Base-by-base conservation (phyloP, 2,329 filamentous ascomycete genomes). In the Xylariaceae sp. region DNA sequence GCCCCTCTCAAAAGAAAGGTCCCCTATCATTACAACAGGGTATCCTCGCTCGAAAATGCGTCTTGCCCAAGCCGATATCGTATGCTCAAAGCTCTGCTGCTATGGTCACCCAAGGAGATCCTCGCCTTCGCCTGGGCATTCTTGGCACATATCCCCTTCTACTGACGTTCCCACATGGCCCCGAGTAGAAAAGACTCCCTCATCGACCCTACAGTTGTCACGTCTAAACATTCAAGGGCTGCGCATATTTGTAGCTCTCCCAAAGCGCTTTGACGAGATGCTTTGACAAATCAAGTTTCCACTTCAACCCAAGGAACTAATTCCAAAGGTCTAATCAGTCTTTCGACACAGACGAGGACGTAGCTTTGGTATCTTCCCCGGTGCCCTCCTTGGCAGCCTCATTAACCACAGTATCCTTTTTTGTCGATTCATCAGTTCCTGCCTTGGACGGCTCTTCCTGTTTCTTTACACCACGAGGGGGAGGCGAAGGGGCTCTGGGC, bases 401-500 rank as follows among this genome's bases (percentile, higher is more conserved):
- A 36, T 63, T 59, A 23, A 56, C 58, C 26, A 53, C 60, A 14
- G 63, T 64, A 60, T 65, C 63, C 53, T 67, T 62, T 46, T 65
- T 61, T 46, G 62, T 65, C 44, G 67, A 54, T 40, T 64, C 61
- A 37, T 65, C 64, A n/a, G 56, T 60, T 64, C 62, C 65, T 29
- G 56, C 53, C 49, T 67, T 56, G 33, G 60, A 33, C 36, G 60
- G 52, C 48, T 67, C 66, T 45, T 68, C 64, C 40, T 65, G 60
- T 50, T 68, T 71, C 66, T 64, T 72, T 40, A 59, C 59, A 46
- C 63, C 63, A 26, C 69, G 66, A 21, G 69, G 66, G 17, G 70
- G 71, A 24, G 70, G 71, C 37, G 69, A 73, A 6, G 69, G 69
- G 17, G 70, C 70, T 60, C 65, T 62, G 7, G 71, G 74, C 23